A percentile compares a stretch with the other conserved stretches of the same genome.
phyloP scores from a whole-genome alignment of 805 yeast species.

The Henningerozyma blattae region DNA sequence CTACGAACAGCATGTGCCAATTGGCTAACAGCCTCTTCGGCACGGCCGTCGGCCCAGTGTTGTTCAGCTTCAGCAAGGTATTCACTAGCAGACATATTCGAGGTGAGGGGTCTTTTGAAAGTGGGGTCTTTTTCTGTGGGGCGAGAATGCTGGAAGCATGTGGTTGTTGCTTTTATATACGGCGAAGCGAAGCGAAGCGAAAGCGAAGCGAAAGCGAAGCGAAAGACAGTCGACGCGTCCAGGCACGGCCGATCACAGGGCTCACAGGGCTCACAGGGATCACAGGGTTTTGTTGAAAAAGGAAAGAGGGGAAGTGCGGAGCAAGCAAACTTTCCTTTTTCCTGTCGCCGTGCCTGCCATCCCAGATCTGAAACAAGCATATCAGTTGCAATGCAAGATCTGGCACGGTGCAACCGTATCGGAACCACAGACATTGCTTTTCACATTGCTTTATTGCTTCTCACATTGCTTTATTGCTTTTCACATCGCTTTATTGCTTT shows the following conservation, averaged over 20 bases:
- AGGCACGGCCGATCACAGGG: too few species aligned
- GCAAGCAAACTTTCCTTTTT: too few species aligned
- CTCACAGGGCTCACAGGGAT: not conserved
- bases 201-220: not conserved
- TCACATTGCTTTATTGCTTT: too few species aligned
- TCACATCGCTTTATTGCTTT: too few species aligned
- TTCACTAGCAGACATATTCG: slow-evolving; percentile 6
- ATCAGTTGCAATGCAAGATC: too few species aligned
- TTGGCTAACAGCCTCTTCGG: slow-evolving; percentile 18
- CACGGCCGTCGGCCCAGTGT: slow-evolving; percentile 13
- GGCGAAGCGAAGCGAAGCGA: not conserved
- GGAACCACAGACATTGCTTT: too few species aligned
- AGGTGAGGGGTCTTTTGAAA: not conserved
- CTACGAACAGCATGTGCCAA: slow-evolving; percentile 17
- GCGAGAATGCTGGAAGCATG: not conserved
- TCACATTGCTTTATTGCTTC: too few species aligned
- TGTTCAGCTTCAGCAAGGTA: slow-evolving; percentile 14
- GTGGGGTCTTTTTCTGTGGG: not conserved
- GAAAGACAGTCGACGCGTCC: too few species aligned
- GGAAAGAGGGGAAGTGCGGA: too few species aligned
- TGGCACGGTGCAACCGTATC: too few species aligned
- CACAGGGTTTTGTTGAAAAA: not conserved
- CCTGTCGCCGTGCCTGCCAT: too few species aligned
- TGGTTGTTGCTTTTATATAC: not conserved
- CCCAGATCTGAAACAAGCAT: too few species aligned